Base-by-base conservation (phyloP, 345 rosid species). In the Cardamine chenopodiifolia region DNA sequence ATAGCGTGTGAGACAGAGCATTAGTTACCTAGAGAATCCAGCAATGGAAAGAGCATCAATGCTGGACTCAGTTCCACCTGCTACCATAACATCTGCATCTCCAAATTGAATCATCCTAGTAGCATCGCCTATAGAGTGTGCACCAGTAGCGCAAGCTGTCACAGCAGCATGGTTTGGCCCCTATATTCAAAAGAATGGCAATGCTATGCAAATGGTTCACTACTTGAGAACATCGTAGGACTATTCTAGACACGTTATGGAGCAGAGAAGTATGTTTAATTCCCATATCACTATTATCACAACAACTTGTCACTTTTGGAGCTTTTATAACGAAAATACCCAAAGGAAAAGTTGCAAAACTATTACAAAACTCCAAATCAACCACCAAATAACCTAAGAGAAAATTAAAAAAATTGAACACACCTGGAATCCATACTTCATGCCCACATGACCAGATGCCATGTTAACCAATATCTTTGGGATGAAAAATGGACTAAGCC, bases 121-220 rank as follows among this genome's bases (percentile, higher is more conserved):
- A 74, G 97, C 98, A 86, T 94, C 98, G 19, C 97, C 97, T 65
- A 94, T 87, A 53, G 97, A 95, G 77, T 95, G 99, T 18, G 97
- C 93, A 62, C 97, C 99, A 50, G 97, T 95, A 54, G 99, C 97
- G 78, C 99, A 95, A 68, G 97, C 99, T 76, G 97, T 92, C 80
- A 95, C 97, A 58, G 97, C 97, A 77, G 97, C 93, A 88, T 92
- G 99, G 81, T 95, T 95, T 80, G 99, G 97, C 53, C 99, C 98
- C 97, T 94, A 80, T 69, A 82, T 62, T 73, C 82, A 80, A 75
- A 62, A 71, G 53, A 45, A 71, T 50, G 68, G 54, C 54, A 25
- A 72, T 52, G 75, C 31, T 22, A 59, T 59, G 67, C 72, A 39
- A 54, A 40, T 53, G 4, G 26, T 65, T 54, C 55, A 37, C 70